Conservation (phyloP, 371 early-diverging fungal species). For the Chytridium lagenaria region DNA sequence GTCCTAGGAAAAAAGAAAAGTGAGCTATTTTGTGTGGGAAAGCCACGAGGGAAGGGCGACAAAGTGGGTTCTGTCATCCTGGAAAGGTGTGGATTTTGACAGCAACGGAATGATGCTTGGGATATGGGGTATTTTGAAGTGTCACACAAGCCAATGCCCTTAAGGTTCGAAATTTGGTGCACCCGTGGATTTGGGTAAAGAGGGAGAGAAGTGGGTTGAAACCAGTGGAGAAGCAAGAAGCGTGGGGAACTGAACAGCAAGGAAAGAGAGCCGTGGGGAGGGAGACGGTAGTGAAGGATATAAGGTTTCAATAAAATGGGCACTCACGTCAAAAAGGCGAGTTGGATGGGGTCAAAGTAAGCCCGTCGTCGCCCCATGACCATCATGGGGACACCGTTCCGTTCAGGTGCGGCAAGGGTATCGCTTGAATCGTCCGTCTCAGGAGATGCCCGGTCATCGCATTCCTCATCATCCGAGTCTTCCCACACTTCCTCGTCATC, state of each 20-base stretch:
- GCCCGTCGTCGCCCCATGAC: not conserved
- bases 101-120: too few species aligned
- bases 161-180: too few species aligned
- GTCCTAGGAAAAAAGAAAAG: not conserved
- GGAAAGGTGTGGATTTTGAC: too few species aligned
- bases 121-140: too few species aligned
- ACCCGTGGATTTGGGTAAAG: too few species aligned
- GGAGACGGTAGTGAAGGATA: too few species aligned
- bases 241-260: too few species aligned
- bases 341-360: slow-evolving; percentile 7
- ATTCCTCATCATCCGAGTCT: slow-evolving; percentile 20
- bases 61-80: not conserved
- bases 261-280: too few species aligned
- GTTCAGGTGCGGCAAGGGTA: not conserved
- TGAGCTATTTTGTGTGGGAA: not conserved
- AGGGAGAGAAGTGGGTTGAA: too few species aligned
- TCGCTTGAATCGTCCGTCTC: not conserved
- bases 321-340: slow-evolving; percentile 10
- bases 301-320: too few species aligned
- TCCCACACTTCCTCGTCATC: slow-evolving; percentile 13
- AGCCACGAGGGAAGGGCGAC: not conserved
- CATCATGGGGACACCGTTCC: not conserved
- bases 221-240: too few species aligned
- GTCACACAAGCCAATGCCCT: too few species aligned
- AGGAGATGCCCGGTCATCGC: not conserved